These are phyloP conservation scores for Metarhizium robertsii DNA, from an alignment of 2,329 filamentous ascomycete species.

Conservation along the genomic window DNA sequence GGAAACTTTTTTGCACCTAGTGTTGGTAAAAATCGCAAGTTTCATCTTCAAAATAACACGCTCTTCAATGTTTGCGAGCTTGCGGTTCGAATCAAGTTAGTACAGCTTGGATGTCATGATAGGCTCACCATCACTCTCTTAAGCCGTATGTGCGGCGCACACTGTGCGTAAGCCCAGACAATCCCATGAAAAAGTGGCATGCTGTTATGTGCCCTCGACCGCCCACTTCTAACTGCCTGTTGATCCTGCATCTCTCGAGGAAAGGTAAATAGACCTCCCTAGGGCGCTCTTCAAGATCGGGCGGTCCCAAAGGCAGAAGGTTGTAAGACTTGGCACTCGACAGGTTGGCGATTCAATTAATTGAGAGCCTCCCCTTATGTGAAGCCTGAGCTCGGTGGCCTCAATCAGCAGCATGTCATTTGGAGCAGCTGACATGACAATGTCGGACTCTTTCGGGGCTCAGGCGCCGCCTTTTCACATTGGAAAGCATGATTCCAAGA, in stretches of 20 bases:
- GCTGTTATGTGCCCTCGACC: not conserved
- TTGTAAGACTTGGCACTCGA: not conserved
- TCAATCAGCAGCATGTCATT: constrained; percentile 13
- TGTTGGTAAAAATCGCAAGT: not conserved
- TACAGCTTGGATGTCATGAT: not conserved
- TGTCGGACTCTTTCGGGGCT: constrained; percentile 17
- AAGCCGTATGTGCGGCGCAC: not conserved
- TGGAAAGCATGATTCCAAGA: constrained; percentile 62
- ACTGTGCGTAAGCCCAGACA: constrained; percentile 4
- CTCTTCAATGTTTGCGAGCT: not conserved
- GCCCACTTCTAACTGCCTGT: not conserved
- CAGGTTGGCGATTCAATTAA: not conserved
- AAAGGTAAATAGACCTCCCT: not conserved
- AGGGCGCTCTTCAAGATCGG: not conserved
- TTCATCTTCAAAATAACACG: no score
- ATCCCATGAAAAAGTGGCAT: constrained; percentile 3
- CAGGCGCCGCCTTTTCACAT: constrained; percentile 50
- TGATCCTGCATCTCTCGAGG: not conserved
- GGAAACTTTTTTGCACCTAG: not conserved
- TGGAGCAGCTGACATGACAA: constrained; percentile 11
- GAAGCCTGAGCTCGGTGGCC: not conserved
- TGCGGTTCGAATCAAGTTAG: not conserved
- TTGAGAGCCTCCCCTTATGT: not conserved
- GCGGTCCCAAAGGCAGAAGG: not conserved
- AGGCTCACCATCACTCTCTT: not conserved